phyloP scores from a whole-genome alignment of 2,329 filamentous ascomycete species.

The Colletotrichum scovillei region DNA sequence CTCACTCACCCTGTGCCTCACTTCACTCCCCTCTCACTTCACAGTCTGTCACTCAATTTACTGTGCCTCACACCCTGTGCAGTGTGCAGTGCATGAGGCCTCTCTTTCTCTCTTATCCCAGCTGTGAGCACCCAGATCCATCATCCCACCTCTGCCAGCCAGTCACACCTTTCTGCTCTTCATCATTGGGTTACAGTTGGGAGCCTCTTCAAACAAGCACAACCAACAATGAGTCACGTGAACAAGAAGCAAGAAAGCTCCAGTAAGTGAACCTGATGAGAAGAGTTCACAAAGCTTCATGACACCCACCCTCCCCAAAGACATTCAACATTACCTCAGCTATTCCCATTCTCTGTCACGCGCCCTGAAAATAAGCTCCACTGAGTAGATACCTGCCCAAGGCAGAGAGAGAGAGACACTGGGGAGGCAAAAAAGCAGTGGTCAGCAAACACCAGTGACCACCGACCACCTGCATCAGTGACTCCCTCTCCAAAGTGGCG shows the following conservation, averaged over 20 bases:
- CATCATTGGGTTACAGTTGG: neutral
- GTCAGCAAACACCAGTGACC: neutral
- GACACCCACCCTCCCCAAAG: neutral
- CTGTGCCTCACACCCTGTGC: neutral
- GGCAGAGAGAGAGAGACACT: neutral
- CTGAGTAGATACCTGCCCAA: neutral
- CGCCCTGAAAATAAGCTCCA: neutral
- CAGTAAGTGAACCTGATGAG: neutral
- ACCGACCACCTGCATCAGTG: slow-evolving; percentile 9
- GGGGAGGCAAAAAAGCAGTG: neutral
- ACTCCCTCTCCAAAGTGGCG: slow-evolving; percentile 19
- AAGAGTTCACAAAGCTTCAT: neutral
- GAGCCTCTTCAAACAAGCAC: neutral
- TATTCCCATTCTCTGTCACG: neutral
- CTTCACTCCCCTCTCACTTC: neutral
- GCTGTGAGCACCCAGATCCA: neutral
- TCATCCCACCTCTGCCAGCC: neutral
- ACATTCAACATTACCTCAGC: neutral
- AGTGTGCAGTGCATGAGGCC: neutral
- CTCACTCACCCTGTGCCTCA: neutral
- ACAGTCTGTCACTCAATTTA: neutral
- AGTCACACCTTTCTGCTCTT: neutral
- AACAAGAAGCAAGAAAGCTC: neutral
- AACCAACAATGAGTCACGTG: neutral
- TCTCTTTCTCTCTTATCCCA: neutral